Evolutionary conservation across 1,139 yeast genomes (phyloP).

Genomic region (Yamadazyma epiphylla): DNA sequence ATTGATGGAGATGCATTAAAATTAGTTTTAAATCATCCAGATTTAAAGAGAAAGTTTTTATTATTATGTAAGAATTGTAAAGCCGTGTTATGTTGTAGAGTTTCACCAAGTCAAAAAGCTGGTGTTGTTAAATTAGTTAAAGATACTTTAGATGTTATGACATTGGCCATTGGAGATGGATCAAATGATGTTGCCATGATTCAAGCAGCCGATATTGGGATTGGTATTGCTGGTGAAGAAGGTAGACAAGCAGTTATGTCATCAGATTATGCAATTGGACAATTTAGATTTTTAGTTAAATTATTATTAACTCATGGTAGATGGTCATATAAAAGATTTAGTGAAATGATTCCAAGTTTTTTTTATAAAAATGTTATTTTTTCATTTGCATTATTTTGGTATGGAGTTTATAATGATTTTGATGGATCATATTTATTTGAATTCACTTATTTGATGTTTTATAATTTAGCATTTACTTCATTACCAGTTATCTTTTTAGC

Average conservation of each 20-base stretch:
- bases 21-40: slow-evolving; percentile 28
- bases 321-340: slow-evolving; percentile 61
- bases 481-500: slow-evolving; percentile 59
- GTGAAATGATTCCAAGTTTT: slow-evolving; percentile 65
- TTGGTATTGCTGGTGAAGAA: slow-evolving; percentile 68
- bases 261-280: slow-evolving; percentile 64
- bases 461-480: slow-evolving; percentile 62
- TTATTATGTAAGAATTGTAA: slow-evolving; percentile 57
- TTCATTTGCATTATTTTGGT: slow-evolving; percentile 61
- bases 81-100: slow-evolving; percentile 62
- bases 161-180: slow-evolving; percentile 65
- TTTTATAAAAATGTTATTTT: slow-evolving; percentile 61
- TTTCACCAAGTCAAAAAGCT: slow-evolving; percentile 64
- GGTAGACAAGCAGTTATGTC: slow-evolving; percentile 69
- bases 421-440: slow-evolving; percentile 63
- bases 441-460: slow-evolving; percentile 61
- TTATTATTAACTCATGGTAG: slow-evolving; percentile 58
- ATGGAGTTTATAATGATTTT: slow-evolving; percentile 52
- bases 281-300: slow-evolving; percentile 53
- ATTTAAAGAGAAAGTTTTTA: slow-evolving; percentile 40
- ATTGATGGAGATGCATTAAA: slow-evolving; percentile 56
- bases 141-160: slow-evolving; percentile 50
- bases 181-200: slow-evolving; percentile 71
- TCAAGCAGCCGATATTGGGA: slow-evolving; percentile 63
- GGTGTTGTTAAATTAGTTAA: slow-evolving; percentile 53